Evolutionary conservation across 768 basidiomycete species (phyloP), one percentile per base, ranked within the genome.

Genomic region (Agaricus sinodeliciosus): DNA sequence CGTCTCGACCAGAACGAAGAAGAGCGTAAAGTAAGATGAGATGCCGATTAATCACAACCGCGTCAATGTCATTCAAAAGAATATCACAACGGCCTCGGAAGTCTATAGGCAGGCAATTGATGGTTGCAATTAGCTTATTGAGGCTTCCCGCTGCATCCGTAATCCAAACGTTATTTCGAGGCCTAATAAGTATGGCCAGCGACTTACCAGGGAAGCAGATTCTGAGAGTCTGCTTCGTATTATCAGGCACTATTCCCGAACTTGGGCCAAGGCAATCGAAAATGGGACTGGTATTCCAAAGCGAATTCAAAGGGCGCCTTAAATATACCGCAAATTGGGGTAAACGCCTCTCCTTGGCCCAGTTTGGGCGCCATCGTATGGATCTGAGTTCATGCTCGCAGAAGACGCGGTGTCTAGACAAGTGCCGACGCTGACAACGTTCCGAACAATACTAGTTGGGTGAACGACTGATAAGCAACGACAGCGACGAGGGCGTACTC

Each of bases 11-110:
- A 2, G 72, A 61, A 12, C 61, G 63, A n/a, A 72, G 66, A 9
- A 75, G 65, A 8, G 63, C 66, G 22, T 64, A 68, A 9, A 72
- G 67, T 45, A 72, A 65, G 34, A 75, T 63, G 22, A 76, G 69
- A 53, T 70, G 71, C 19, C 70, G 70, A 45, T 72, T 74, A 27
- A 71, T 62, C 3, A 66, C 58, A 27, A 73, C 58, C 1, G 72
- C 59, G 49, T 74, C 68, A 34, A 59, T 60, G 41, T 70, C 68
- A 56, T 75, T 75, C 43, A 76, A 22, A 7, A 75, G 61, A 16
- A 75, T 63, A 42, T 73, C 66, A 52, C 71, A 65, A 47, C 63
- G 68, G 8, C 73, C 72, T 0, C 57, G 36, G 48, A 71, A 74
- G 35, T 64, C 61, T 27, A 56, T 58, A 4, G 73, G 73, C 15